Percentiles rank a stretch among this genome's conserved stretches.
These are phyloP conservation scores for Cajanus cajan DNA, from an alignment of 306 rosid species.

Conservation along the genomic window DNA sequence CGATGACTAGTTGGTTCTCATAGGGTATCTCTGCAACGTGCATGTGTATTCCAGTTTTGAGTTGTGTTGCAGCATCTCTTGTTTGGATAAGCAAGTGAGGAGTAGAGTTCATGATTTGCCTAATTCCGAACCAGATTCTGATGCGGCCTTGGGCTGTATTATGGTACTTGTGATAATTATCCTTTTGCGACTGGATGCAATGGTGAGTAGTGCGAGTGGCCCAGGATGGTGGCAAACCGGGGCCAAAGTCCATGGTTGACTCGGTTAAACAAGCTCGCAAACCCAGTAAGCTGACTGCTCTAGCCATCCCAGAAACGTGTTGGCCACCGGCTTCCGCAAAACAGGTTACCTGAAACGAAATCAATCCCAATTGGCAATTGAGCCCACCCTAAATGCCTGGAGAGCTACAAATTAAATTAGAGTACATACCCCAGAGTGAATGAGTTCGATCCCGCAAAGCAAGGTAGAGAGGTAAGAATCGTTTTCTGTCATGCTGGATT, in stretches of 20 bases:
- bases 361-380: not conserved
- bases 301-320: constrained; percentile 75
- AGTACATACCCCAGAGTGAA: constrained; percentile 58
- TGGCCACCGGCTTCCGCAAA: constrained; percentile 98
- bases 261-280: constrained; percentile 78
- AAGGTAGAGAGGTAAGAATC: constrained; percentile 78
- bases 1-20: constrained; percentile 72
- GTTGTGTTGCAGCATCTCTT: constrained; percentile 60
- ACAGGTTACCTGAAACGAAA: constrained; percentile 64
- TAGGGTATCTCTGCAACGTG: constrained; percentile 92
- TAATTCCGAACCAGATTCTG: constrained; percentile 80
- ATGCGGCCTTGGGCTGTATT: constrained; percentile 81
- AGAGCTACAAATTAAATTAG: too few species aligned
- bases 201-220: constrained; percentile 54
- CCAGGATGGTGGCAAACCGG: constrained; percentile 72
- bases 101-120: constrained; percentile 86
- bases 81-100: constrained; percentile 66
- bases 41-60: constrained; percentile 89
- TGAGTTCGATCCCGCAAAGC: constrained; percentile 83
- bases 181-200: constrained; percentile 79
- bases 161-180: constrained; percentile 62
- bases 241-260: constrained; percentile 82
- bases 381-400: too few species aligned
- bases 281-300: constrained; percentile 65
- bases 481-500: constrained; percentile 71